These are phyloP conservation scores for Erodium maritimum DNA, from an alignment of 345 rosid genomes.

Conservation along the genomic window DNA sequence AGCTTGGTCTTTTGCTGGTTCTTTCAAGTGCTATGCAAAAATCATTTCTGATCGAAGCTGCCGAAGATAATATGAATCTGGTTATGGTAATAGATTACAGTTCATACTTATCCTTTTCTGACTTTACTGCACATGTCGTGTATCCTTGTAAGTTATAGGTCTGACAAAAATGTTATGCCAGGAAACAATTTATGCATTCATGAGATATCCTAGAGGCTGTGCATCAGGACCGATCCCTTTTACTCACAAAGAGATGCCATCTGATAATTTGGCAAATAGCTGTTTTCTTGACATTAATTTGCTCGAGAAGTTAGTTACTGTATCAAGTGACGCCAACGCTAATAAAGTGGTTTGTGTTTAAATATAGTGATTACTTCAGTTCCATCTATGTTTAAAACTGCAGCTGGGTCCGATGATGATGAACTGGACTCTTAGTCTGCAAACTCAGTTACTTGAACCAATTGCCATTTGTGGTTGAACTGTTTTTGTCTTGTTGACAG, in stretches of 20 bases:
- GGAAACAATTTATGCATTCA: constrained; percentile 59
- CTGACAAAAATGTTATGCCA: constrained; percentile 26
- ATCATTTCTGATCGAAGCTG: constrained; percentile 23
- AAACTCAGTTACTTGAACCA: too few relatives aligned
- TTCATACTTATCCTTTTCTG: neutral
- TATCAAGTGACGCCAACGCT: constrained; percentile 25
- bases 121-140: too few relatives aligned
- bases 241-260: neutral
- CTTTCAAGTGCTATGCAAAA: constrained; percentile 37
- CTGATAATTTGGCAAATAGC: neutral
- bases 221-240: constrained; percentile 8
- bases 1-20: constrained; percentile 63
- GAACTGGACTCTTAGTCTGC: too few relatives aligned
- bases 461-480: too few relatives aligned
- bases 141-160: too few relatives aligned
- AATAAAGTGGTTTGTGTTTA: constrained; percentile 29
- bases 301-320: constrained; percentile 55
- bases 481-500: constrained; percentile 22
- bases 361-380: neutral
- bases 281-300: constrained; percentile 23
- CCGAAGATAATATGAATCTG: constrained; percentile 35
- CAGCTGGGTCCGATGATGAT: neutral
- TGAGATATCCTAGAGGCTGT: constrained; percentile 66
- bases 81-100: constrained; percentile 38
- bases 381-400: neutral